A percentile compares a stretch with the other conserved stretches of the same genome.
Conservation (phyloP, 768 basidiomycete species). For the Boletus subparvulus region DNA sequence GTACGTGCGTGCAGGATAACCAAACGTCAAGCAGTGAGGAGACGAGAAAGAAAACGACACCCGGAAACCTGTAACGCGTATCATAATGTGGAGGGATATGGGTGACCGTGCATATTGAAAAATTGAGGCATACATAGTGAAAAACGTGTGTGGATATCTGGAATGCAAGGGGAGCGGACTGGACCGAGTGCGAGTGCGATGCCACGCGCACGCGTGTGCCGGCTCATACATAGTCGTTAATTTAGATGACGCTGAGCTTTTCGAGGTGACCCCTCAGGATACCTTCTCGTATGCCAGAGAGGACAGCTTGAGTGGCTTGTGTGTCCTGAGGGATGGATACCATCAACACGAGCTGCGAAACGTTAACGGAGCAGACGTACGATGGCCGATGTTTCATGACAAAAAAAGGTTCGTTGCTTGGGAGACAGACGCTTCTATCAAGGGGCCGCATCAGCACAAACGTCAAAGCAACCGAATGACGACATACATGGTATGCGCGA, state of each 20-base stretch:
- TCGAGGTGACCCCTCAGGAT: conserved; percentile 35
- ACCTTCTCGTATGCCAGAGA: conserved; percentile 44
- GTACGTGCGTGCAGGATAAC: too few species aligned
- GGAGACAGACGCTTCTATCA: conserved; percentile 57
- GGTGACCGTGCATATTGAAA: neutral
- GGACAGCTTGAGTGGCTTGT: conserved; percentile 36
- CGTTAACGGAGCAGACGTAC: conserved; percentile 38
- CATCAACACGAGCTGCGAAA: neutral
- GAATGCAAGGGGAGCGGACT: neutral
- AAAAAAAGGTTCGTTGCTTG: conserved; percentile 57
- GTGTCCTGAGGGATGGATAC: conserved; percentile 33
- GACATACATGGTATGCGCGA: conserved; percentile 55
- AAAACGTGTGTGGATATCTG: neutral
- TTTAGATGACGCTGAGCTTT: conserved; percentile 29
- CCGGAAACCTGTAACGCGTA: neutral
- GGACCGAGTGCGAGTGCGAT: neutral
- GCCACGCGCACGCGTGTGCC: neutral
- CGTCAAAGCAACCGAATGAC: neutral
- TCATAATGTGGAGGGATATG: neutral
- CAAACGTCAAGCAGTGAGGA: too few species aligned
- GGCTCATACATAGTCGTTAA: neutral
- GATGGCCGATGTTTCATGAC: conserved; percentile 69
- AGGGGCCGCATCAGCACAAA: conserved; percentile 1
- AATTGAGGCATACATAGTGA: neutral
- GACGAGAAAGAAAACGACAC: too few species aligned